Conservation (phyloP, 306 rosid genomes). For the Canavalia gladiata region DNA sequence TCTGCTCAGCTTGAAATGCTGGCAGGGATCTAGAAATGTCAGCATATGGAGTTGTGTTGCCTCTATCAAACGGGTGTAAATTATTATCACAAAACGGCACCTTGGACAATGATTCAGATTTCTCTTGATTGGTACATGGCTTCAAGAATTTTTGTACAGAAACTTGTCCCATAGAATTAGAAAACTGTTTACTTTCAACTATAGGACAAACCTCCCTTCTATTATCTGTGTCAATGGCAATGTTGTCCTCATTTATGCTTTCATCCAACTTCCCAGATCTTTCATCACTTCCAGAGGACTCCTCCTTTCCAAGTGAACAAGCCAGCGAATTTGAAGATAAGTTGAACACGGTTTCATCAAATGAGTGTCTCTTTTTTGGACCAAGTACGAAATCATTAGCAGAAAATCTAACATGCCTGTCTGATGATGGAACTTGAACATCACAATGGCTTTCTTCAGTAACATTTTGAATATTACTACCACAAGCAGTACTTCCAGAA, state of each 20-base stretch:
- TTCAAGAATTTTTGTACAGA: constrained; percentile 52
- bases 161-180: constrained; percentile 54
- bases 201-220: constrained; percentile 52
- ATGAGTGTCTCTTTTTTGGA: constrained; percentile 50
- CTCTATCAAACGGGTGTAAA: constrained; percentile 52
- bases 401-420: constrained; percentile 65
- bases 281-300: constrained; percentile 52
- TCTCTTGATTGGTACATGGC: constrained; percentile 57
- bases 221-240: constrained; percentile 42
- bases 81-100: constrained; percentile 44
- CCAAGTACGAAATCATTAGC: constrained; percentile 62
- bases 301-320: constrained; percentile 54
- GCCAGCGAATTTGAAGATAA: constrained; percentile 52
- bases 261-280: constrained; percentile 53
- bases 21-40: constrained; percentile 50
- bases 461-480: constrained; percentile 42
- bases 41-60: constrained; percentile 49
- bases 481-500: constrained; percentile 57
- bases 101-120: constrained; percentile 42
- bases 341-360: constrained; percentile 45
- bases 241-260: constrained; percentile 42
- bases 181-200: constrained; percentile 60
- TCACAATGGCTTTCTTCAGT: constrained; percentile 50
- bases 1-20: constrained; percentile 48
- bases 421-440: constrained; percentile 50